Base-by-base conservation (phyloP, 2,329 filamentous ascomycete species). In the Cryphonectria naterciae region DNA sequence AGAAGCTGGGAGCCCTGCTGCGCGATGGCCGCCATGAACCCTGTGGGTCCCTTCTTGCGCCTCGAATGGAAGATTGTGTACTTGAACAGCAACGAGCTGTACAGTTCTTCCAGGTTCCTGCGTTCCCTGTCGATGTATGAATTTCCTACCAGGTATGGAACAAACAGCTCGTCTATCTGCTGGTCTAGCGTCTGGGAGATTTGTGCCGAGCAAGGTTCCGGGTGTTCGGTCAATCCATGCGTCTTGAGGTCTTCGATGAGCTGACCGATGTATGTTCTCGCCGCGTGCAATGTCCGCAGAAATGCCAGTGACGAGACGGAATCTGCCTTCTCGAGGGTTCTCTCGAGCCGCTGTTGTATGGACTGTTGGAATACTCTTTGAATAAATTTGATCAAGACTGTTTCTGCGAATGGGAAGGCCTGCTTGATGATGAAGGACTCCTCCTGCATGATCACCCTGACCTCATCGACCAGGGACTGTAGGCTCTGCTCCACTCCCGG, bases 341-440 rank as follows among this genome's bases (percentile, higher is more conserved):
- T 93, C 79, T 99, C 96, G 13, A 99, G 86, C 19, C 95, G 89
- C 80, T 98, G 95, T 81, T 99, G 97, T 73, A 99, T 95, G 1
- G 95, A 98, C 81, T 99, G 96, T 79, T 99, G 96, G 78, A 99
- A 99, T 15, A 99, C 92, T 75, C 96, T 89, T 81, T 99, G 96
- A 67, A 99, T 87, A 77, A 99, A 99, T 76, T 95, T 95, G 74
- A 91, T 91, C 66, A 99, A 84, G 1, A 99, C 96, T 72, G 95
- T 95, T 76, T 99, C 96, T 76, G 97, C 95, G 80, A 95, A 98
- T 0, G 96, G 96, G 78, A 99, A 99, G 0, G 96, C 95, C 67
- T 94, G 90, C 80, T 96, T 97, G 80, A 99, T 98, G 79, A 98
- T 97, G 75, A 94, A 93, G 13, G 95, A 98, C 78, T 99, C 96